Base-by-base conservation (phyloP, 306 rosid genomes). In the Fragaria ananassa region DNA sequence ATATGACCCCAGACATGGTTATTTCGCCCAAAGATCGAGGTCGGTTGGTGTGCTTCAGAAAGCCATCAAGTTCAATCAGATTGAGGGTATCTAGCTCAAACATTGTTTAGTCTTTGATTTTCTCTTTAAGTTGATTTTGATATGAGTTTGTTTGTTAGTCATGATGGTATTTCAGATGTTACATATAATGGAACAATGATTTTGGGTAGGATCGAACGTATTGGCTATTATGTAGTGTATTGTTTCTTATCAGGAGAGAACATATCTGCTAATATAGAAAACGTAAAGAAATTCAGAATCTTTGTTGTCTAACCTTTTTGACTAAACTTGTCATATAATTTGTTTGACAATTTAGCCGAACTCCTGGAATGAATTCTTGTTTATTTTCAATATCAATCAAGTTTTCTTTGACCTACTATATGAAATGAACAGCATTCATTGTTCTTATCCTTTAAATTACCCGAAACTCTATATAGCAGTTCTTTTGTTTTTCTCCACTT, bases 1-100 rank as follows among this genome's bases (percentile, higher is more conserved):
- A n/a, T 94, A 94, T 64, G 96, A 94, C 76, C 89, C 97, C 8
- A 71, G 74, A 47, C 89, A 89, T 75, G 96, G 98, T 47, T 94
- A 92, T 83, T 94, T 94, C 84, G 86, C 96, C 23, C 93, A 88
- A 74, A 83, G 89, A 57, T 80, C 90, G 1, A 83, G 89, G 3
- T 94, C 97, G 8, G 97, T 94, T 19, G 96, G 98, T 35, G 95
- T 94, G 79, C 89, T 91, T 51, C 87, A 86, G 47, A 87, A 63
- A 60, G 68, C 85, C 68, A 87, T 92, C 21, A 83, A 65, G 81
- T 94, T 94, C 88, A 86, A 94, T 83, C 90, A 86, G 57, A 96
- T 94, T 19, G 80, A 86, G 83, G 98, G 98, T 91, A 75, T 37
- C 37, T 41, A 37, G 3, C 71, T 63, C 29, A 12, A 37, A n/a